Evolutionary conservation across 192 early-diverging fungal species (phyloP).

Genomic region (Coemansia biformis): DNA sequence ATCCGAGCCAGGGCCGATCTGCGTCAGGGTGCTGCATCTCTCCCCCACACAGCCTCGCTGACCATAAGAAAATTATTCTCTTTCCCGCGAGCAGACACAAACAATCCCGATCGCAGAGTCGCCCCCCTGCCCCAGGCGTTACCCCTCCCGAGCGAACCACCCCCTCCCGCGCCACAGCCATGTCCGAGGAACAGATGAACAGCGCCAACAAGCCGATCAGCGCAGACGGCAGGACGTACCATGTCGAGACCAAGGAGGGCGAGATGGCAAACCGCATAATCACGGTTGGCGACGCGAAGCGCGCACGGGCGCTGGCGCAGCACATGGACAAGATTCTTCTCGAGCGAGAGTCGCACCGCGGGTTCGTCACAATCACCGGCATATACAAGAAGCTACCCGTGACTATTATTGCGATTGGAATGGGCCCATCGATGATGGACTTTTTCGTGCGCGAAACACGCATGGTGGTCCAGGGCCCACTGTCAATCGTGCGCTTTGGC

Average conservation of each 20-base stretch:
- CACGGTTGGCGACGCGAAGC: constrained; percentile 79
- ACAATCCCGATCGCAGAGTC: too few relatives aligned
- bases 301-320: constrained; percentile 61
- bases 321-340: constrained; percentile 58
- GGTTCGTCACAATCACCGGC: constrained; percentile 84
- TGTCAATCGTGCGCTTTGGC: constrained; percentile 77
- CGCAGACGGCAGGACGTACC: constrained; percentile 72
- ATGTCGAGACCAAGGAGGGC: constrained; percentile 69
- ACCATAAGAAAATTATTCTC: too few relatives aligned
- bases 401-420: constrained; percentile 79
- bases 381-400: constrained; percentile 68
- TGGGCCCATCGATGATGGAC: constrained; percentile 85
- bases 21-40: too few relatives aligned
- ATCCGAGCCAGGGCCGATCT: too few relatives aligned
- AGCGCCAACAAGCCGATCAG: constrained; percentile 83
- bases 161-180: too few relatives aligned
- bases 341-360: constrained; percentile 61
- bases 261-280: constrained; percentile 84
- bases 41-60: too few relatives aligned
- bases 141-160: too few relatives aligned
- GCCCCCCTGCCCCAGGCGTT: too few relatives aligned
- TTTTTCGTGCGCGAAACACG: constrained; percentile 85
- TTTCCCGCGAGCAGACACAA: too few relatives aligned
- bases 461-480: constrained; percentile 67
- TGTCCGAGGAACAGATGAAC: constrained; percentile 34